Percentiles rank a stretch among this genome's conserved stretches.
phyloP scores from a whole-genome alignment of 768 basidiomycete species.

The Pholiota conissans region DNA sequence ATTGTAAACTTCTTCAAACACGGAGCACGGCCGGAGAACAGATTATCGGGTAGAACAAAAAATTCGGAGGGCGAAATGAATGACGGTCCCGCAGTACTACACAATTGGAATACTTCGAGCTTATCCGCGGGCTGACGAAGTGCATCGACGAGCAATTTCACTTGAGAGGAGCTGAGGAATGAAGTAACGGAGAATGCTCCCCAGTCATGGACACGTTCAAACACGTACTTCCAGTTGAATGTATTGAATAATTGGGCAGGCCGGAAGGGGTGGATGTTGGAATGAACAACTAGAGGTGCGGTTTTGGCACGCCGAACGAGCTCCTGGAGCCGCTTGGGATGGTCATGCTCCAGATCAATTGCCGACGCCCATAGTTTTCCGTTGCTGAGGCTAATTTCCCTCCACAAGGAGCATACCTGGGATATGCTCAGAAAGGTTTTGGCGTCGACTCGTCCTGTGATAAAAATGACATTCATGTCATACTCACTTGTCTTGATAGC shows the following conservation, averaged over 20 bases:
- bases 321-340: neutral
- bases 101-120: neutral
- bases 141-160: neutral
- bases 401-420: neutral
- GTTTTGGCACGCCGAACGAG: neutral
- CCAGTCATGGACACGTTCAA: neutral
- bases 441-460: no score
- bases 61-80: no score
- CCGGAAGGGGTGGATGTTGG: neutral
- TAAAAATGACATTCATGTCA: no score
- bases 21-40: neutral
- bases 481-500: no score
- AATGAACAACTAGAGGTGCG: neutral
- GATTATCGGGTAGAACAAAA: neutral
- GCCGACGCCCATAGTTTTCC: neutral
- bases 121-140: neutral
- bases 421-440: neutral
- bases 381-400: neutral
- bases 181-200: neutral
- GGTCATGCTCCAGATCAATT: neutral
- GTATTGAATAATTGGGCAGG: neutral
- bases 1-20: neutral
- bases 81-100: neutral
- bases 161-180: no score
- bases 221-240: neutral